Evolutionary conservation across 139 green algal species (phyloP), one percentile per base, ranked within the genome.

Genomic region (Chlorella sorokiniana): DNA sequence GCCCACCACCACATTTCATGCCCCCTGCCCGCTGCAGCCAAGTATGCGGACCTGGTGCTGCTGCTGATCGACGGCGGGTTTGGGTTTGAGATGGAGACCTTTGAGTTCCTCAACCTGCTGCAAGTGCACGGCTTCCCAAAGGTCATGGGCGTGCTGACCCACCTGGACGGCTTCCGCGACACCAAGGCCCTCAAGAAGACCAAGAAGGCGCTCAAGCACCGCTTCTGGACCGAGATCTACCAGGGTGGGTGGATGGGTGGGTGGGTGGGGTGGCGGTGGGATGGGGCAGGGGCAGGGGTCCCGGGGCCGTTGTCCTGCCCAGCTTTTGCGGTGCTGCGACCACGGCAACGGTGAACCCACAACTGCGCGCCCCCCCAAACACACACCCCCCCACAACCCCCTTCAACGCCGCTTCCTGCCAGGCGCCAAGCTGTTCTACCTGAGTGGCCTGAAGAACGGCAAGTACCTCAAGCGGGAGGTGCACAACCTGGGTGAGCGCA

Each of bases 41-140:
- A 99, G 90, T 94, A 95, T 64, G 96, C 96, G 1, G 97, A 99
- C 88, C 88, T 99, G 85, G 97, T 98, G 71, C 90, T 99, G 80
- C 93, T 99, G 45, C 75, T 98, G 80, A 88, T 98, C 0, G 97
- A 99, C 76, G 97, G 92, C 38, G 87, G 80, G 44, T 99, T 98
- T 84, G 97, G 97, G 4, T 98, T 99, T 84, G 97, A 99, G 88
- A 99, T 99, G 97, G 97, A 99, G 84, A 99, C 97, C 3, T 99
- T 99, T 84, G 97, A 99, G 91, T 98, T 99, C 86, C 89, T 99
- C 61, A 99, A 99, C 91, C 83, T 99, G 41, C 92, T 98, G 33
- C 96, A 99, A 90, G 91, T 94, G 65, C 92, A 96, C 86, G 94
- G 94, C 29, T 98, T 99, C 85, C 95, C 96, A 42, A 98, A 98